phyloP scores from a whole-genome alignment of 2,329 filamentous ascomycete species.

The Mycogone perniciosa region DNA sequence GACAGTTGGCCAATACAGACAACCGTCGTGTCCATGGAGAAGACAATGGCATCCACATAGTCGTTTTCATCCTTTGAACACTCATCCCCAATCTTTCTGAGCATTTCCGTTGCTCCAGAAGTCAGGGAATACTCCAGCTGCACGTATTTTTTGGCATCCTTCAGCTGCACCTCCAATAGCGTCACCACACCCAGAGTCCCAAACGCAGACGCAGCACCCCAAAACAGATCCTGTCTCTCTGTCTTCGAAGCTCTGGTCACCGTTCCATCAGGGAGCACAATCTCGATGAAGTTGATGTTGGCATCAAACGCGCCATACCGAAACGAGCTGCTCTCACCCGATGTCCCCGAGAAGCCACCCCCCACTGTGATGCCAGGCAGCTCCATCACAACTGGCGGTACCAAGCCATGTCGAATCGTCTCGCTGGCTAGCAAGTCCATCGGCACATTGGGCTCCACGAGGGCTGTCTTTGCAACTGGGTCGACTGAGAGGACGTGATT shows the following conservation, averaged over 20 bases:
- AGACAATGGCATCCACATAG: conserved; percentile 66
- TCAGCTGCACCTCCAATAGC: conserved; percentile 53
- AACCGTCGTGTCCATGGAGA: conserved; percentile 46
- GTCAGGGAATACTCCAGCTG: conserved; percentile 50
- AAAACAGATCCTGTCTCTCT: conserved; percentile 54
- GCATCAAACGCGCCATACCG: conserved; percentile 60
- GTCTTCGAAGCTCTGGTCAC: conserved; percentile 48
- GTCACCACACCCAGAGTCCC: conserved; percentile 64
- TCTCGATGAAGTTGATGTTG: conserved; percentile 56
- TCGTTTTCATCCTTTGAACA: conserved; percentile 40
- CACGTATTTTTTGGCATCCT: conserved; percentile 49
- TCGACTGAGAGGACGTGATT: conserved; percentile 58
- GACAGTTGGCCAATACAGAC: conserved; percentile 55
- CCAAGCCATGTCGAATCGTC: conserved; percentile 47
- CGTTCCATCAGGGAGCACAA: conserved; percentile 57
- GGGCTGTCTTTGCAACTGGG: conserved; percentile 42
- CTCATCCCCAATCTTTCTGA: conserved; percentile 39
- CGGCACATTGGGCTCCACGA: conserved; percentile 65
- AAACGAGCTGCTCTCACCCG: conserved; percentile 63
- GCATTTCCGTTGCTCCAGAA: conserved; percentile 32
- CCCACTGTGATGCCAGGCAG: conserved; percentile 67
- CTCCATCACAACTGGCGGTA: conserved; percentile 64
- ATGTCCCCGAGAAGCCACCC: conserved; percentile 60
- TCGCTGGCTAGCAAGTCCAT: conserved; percentile 59
- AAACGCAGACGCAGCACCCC: conserved; percentile 57